Evolutionary conservation across 2,329 filamentous ascomycete species (phyloP).

Genomic region (Leptoxyphium fumago): DNA sequence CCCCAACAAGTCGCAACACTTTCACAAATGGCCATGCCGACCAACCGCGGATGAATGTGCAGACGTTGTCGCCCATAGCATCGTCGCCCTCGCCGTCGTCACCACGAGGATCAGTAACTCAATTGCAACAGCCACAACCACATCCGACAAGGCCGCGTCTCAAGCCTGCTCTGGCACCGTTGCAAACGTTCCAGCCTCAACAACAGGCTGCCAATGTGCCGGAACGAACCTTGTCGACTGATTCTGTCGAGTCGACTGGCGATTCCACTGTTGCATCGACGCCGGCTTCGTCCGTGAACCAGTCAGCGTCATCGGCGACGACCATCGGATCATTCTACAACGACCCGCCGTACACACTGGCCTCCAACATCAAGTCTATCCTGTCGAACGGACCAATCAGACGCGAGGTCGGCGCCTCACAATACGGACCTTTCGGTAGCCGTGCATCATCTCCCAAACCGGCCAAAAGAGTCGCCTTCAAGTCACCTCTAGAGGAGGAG

Average conservation of each 20-base stretch:
- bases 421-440: neutral
- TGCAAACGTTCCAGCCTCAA: constrained; percentile 1
- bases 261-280: constrained; percentile 18
- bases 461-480: constrained; percentile 43
- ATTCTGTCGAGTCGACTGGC: constrained; percentile 1
- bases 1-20: constrained; percentile 47
- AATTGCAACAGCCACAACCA: neutral
- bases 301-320: constrained; percentile 15
- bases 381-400: constrained; percentile 30
- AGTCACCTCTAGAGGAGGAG: constrained; percentile 41
- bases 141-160: constrained; percentile 1
- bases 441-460: constrained; percentile 18
- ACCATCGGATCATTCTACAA: constrained; percentile 20
- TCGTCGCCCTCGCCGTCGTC: neutral
- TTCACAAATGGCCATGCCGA: constrained; percentile 44
- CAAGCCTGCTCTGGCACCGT: constrained; percentile 1
- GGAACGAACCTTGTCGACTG: constrained; percentile 2
- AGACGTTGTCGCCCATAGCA: constrained; percentile 1
- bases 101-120: constrained; percentile 3
- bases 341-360: constrained; percentile 30
- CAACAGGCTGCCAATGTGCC: constrained; percentile 1
- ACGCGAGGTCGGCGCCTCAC: constrained; percentile 10
- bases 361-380: constrained; percentile 31
- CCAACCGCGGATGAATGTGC: constrained; percentile 10
- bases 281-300: constrained; percentile 22